phyloP scores from a whole-genome alignment of 306 rosid species.

The Delonix regia region DNA sequence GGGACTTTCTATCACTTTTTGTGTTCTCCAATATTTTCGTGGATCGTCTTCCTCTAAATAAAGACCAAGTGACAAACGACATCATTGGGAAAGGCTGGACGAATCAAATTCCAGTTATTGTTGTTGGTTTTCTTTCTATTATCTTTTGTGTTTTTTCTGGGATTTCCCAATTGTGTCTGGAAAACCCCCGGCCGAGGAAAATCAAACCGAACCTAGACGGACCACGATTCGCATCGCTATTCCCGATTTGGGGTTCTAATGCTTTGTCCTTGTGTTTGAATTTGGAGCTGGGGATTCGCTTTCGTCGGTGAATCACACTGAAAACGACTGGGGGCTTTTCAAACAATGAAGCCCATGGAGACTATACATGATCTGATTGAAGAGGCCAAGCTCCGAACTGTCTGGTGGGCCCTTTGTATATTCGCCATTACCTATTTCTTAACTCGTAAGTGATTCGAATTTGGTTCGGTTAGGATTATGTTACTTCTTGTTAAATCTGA shows the following conservation, averaged over 20 bases:
- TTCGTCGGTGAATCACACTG: not conserved
- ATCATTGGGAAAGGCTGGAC: slow-evolving; percentile 1
- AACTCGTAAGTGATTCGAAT: slow-evolving; percentile 68
- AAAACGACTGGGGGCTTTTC: not conserved
- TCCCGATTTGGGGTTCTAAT: slow-evolving; percentile 3
- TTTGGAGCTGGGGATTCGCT: slow-evolving; percentile 10
- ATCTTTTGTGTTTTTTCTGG: not conserved
- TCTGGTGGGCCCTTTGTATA: slow-evolving; percentile 92
- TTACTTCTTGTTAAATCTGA: slow-evolving; percentile 6
- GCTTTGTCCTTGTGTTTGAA: not conserved
- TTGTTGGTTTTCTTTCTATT: too few species aligned
- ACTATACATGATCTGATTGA: slow-evolving; percentile 81
- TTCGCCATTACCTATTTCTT: slow-evolving; percentile 84
- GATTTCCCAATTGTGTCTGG: not conserved
- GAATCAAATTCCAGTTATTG: not conserved
- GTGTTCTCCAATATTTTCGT: not conserved
- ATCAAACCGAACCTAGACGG: not conserved
- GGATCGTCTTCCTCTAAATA: not conserved
- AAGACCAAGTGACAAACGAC: slow-evolving; percentile 6
- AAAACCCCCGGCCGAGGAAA: not conserved
- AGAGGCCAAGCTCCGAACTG: slow-evolving; percentile 82
- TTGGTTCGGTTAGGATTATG: not conserved
- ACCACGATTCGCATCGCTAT: not conserved
- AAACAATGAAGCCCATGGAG: slow-evolving; percentile 43
- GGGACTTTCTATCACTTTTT: not conserved